Evolutionary conservation across 1,139 yeast genomes (phyloP).

Genomic region (Pichia sp.): DNA sequence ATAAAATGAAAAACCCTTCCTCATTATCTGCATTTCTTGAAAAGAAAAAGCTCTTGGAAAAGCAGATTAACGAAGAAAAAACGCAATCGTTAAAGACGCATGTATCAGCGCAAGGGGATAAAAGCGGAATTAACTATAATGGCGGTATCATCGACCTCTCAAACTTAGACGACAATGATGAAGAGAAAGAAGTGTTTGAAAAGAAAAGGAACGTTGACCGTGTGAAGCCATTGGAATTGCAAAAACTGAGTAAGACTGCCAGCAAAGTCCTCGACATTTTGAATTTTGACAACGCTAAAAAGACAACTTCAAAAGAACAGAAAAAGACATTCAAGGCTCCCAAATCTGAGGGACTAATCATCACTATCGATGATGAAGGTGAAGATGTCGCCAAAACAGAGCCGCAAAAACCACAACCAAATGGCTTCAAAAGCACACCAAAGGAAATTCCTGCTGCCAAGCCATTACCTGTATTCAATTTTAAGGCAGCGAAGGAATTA

Average conservation of each 20-base stretch:
- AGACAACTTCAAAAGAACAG: constrained; percentile 3
- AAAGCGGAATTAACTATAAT: constrained; percentile 17
- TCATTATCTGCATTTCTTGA: constrained; percentile 35
- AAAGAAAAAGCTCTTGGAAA: constrained; percentile 22
- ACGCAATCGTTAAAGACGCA: background rate
- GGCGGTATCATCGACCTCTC: constrained; percentile 24
- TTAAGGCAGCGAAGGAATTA: background rate
- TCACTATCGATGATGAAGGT: background rate
- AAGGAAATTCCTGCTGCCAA: background rate
- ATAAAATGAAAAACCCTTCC: constrained; percentile 42
- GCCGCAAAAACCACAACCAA: background rate
- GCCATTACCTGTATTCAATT: background rate
- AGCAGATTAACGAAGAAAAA: constrained; percentile 20
- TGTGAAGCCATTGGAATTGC: background rate
- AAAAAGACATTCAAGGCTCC: background rate
- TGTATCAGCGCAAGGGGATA: constrained; percentile 22
- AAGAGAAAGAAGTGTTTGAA: background rate
- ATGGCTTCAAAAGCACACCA: background rate
- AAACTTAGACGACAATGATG: constrained; percentile 14
- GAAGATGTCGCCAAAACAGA: background rate
- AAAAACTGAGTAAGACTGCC: constrained; percentile 58
- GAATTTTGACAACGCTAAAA: constrained; percentile 37
- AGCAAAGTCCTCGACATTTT: constrained; percentile 58
- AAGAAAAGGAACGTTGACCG: background rate
- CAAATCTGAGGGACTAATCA: background rate